A percentile compares a stretch with the other conserved stretches of the same genome.
Conservation (phyloP, 2,329 filamentous ascomycete species). For the Aspergillus fumigatus region DNA sequence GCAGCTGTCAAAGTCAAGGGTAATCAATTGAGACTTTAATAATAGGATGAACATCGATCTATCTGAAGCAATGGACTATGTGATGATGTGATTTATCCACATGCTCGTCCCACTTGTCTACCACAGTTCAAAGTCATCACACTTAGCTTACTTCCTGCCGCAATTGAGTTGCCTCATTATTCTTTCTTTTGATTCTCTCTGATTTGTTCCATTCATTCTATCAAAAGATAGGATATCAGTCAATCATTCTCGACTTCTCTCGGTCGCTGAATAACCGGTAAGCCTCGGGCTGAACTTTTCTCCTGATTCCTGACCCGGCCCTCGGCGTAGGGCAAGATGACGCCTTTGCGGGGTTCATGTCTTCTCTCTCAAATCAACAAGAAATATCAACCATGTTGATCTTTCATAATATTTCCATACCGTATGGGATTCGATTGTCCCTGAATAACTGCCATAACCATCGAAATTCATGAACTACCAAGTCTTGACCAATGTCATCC, state of each 20-base stretch:
- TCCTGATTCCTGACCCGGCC: background rate
- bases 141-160: background rate
- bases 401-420: background rate
- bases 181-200: background rate
- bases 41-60: background rate
- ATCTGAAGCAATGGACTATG: constrained; percentile 11
- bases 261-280: background rate
- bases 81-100: constrained; percentile 15
- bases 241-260: too few relatives aligned
- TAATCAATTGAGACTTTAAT: background rate
- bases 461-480: background rate
- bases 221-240: background rate
- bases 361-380: background rate
- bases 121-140: background rate
- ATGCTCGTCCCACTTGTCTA: background rate
- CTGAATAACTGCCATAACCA: background rate
- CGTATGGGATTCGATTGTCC: background rate
- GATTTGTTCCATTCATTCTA: background rate
- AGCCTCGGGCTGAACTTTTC: background rate
- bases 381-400: constrained; percentile 18
- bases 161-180: background rate
- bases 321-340: background rate
- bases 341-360: background rate
- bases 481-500: background rate
- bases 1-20: background rate